Base-by-base conservation (phyloP, 2,329 filamentous ascomycete species). In the Ascochyta clinopodiicola region DNA sequence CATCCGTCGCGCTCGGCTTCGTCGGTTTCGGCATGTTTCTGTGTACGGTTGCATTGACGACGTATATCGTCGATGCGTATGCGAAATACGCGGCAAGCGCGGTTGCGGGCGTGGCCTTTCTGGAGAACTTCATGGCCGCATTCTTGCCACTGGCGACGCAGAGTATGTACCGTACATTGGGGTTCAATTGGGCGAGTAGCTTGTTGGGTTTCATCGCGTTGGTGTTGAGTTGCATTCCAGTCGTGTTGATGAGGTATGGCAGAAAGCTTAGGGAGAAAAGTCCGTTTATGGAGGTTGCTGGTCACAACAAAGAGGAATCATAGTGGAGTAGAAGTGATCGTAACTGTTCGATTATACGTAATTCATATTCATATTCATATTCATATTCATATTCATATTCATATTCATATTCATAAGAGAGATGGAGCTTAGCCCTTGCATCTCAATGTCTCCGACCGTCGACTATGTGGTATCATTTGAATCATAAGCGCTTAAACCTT, bases 61-160 rank as follows among this genome's bases (percentile, higher is more conserved):
- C 79, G 51, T 84, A 84, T 46, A 69, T 83, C 13, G 75, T 79
- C 2, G 82, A 84, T 62, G 74, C 78, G 2, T 84, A 84, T 56
- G 74, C 76, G 2, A 78, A 77, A 44, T 83, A 81, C 56, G 79
- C 81, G 4, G 81, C 76, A 1, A 81, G 78, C 32, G 80, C 80
- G 0, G 75, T 83, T 24, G 80, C 79, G 4, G 81, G 79, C 0
- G 75, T 81, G 3, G 79, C 77, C 0, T 75, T 81, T 36, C 75
- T 79, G 4, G 82, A 84, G 66, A 83, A 83, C 51, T 59, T 78
- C 4, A 76, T 81, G 37, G 78, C 80, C 2, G 81, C 75, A 0
- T 79, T 82, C 38, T 60, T 83, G 50, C 80, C 80, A 0, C 62
- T 84, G 21, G 79, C 79, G 0, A 76, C 79, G 17, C 71, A 77